phyloP scores from a whole-genome alignment of 2,329 filamentous ascomycete genomes.

The Diaporthe australafricana region DNA sequence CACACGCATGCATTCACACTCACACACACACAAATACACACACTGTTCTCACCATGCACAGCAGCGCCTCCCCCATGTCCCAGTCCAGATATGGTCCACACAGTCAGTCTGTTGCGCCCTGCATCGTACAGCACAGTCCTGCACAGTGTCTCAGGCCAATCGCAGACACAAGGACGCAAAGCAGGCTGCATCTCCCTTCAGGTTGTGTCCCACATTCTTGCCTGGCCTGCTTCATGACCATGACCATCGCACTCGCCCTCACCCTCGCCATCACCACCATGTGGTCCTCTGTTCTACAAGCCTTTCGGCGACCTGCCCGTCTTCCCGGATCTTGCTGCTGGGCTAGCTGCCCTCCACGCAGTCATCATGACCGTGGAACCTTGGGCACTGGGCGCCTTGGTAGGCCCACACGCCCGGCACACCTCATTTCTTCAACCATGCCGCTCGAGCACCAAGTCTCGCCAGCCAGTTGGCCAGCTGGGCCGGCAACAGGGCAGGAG shows the following conservation, averaged over 20 bases:
- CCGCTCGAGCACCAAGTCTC: background rate
- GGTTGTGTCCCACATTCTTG: slow-evolving; percentile 4
- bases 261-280: background rate
- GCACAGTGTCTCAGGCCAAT: slow-evolving; percentile 33
- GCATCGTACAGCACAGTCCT: slow-evolving; percentile 19
- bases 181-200: slow-evolving; percentile 18
- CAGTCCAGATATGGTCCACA: background rate
- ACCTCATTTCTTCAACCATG: slow-evolving; percentile 23
- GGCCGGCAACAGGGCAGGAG: slow-evolving; percentile 7
- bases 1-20: too few relatives aligned
- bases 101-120: background rate
- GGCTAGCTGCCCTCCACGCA: background rate
- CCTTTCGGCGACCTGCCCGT: slow-evolving; percentile 19
- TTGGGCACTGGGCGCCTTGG: background rate
- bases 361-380: slow-evolving; percentile 8
- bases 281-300: background rate
- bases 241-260: background rate
- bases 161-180: slow-evolving; percentile 30
- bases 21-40: too few relatives aligned
- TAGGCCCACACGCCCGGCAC: background rate
- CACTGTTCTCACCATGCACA: background rate
- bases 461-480: background rate
- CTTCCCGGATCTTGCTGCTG: slow-evolving; percentile 5
- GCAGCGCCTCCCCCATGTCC: too few relatives aligned
- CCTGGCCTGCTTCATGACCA: background rate